Evolutionary conservation across 2,329 filamentous ascomycete genomes (phyloP).

Genomic region (Stachybotrys elegans): DNA sequence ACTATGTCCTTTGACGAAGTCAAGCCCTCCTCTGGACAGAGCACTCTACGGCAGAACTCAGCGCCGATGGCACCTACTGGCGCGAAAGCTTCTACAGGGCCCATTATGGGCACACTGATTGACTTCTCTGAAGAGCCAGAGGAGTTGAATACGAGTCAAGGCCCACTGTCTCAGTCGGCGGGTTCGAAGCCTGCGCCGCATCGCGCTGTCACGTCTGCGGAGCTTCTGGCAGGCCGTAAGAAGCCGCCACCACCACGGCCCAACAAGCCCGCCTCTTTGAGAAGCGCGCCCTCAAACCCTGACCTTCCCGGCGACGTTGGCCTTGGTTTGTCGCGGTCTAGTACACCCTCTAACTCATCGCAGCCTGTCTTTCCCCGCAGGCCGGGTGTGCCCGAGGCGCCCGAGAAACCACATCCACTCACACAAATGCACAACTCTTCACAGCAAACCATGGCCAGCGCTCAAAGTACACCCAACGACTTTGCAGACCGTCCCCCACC

Average conservation of each 20-base stretch:
- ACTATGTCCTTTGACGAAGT: slow-evolving; percentile 19
- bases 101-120: slow-evolving; percentile 53
- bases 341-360: too few relatives aligned
- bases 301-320: slow-evolving; percentile 11
- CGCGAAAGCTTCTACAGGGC: slow-evolving; percentile 24
- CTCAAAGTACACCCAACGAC: slow-evolving; percentile 4
- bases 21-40: slow-evolving; percentile 6
- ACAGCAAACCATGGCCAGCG: slow-evolving; percentile 18
- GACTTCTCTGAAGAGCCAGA: slow-evolving; percentile 53
- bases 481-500: slow-evolving; percentile 33
- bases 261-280: slow-evolving; percentile 51
- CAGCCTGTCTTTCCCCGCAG: slow-evolving; percentile 33
- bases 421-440: slow-evolving; percentile 36
- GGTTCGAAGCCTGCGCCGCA: slow-evolving; percentile 11
- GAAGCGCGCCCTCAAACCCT: slow-evolving; percentile 34
- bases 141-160: slow-evolving; percentile 26
- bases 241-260: slow-evolving; percentile 50
- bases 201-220: slow-evolving; percentile 19
- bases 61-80: slow-evolving; percentile 12
- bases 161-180: slow-evolving; percentile 22
- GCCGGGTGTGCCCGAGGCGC: slow-evolving; percentile 15
- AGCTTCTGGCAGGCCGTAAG: slow-evolving; percentile 24
- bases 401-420: slow-evolving; percentile 29
- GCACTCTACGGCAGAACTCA: slow-evolving; percentile 20
- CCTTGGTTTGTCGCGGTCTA: slow-evolving; percentile 7